Conservation (phyloP, 495 filamentous ascomycete genomes). For the Xylaria sp. region DNA sequence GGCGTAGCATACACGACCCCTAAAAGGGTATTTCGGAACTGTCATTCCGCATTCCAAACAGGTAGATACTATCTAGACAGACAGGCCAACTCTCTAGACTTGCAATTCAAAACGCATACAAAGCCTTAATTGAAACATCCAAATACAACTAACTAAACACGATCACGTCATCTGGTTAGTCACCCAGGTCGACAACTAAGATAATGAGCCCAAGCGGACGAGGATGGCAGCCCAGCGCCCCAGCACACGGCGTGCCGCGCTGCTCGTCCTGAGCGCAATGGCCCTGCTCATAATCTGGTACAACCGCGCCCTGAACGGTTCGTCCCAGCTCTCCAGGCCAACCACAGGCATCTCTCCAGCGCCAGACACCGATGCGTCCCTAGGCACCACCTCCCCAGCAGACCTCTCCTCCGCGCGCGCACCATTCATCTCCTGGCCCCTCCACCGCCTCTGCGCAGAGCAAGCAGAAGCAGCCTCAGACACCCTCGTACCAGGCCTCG, state of each 20-base stretch:
- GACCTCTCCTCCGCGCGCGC: conserved; percentile 48
- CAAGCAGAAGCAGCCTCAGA: conserved; percentile 22
- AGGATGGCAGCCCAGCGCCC: conserved; percentile 5
- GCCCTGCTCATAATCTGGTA: conserved; percentile 12
- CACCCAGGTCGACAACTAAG: neutral
- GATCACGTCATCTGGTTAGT: neutral
- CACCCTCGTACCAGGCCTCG: conserved; percentile 44
- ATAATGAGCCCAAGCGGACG: neutral
- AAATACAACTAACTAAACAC: neutral
- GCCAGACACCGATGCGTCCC: neutral
- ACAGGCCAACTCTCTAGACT: neutral
- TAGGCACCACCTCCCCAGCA: neutral
- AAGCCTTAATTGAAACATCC: neutral
- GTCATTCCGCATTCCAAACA: conserved; percentile 8
- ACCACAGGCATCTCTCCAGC: neutral
- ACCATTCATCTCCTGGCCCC: conserved; percentile 55
- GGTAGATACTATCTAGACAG: neutral
- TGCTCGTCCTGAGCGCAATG: neutral
- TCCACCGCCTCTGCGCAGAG: conserved; percentile 53
- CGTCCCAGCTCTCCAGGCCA: neutral
- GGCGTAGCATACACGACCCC: neutral
- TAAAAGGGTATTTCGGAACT: conserved; percentile 12
- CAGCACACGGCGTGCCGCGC: conserved; percentile 3
- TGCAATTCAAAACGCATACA: neutral
- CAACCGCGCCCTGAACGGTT: neutral